Percentiles rank a stretch among this genome's conserved stretches.
Evolutionary conservation across 1,284 basidiomycete species (phyloP).

Genomic region (Nidula niveotomentosa): DNA sequence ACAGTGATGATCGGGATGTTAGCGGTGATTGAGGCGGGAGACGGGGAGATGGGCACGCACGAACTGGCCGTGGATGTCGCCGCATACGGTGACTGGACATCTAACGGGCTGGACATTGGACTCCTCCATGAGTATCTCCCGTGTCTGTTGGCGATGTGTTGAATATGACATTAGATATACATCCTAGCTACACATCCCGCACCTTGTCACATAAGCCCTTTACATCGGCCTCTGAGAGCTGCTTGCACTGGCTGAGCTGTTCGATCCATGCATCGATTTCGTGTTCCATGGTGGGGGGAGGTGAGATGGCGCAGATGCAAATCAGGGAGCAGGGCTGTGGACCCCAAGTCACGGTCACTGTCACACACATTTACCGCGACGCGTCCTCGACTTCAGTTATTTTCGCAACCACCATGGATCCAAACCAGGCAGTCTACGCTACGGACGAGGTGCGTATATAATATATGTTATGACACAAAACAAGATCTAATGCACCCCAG

Average conservation of each 20-base stretch:
- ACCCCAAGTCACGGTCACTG: constrained; percentile 21
- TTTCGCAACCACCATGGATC: constrained; percentile 33
- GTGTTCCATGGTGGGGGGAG: constrained; percentile 58
- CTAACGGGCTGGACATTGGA: constrained; percentile 97
- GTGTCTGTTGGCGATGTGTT: constrained; percentile 57
- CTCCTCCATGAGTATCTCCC: constrained; percentile 97
- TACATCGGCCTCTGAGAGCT: constrained; percentile 93
- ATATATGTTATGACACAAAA: constrained; percentile 11
- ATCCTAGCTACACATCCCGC: constrained; percentile 19
- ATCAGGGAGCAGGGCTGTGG: constrained; percentile 13
- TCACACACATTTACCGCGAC: constrained; percentile 35
- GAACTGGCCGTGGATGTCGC: constrained; percentile 99
- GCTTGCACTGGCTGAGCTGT: constrained; percentile 97
- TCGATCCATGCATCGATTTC: constrained; percentile 96
- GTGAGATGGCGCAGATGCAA: constrained; percentile 22
- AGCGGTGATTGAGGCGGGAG: constrained; percentile 3
- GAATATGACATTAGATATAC: neutral
- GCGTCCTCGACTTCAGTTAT: constrained; percentile 31
- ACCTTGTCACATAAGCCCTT: constrained; percentile 99
- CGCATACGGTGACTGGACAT: constrained; percentile 97
- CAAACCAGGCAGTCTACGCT: constrained; percentile 78
- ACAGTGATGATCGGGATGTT: neutral
- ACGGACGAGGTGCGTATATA: constrained; percentile 76
- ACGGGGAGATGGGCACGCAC: constrained; percentile 58
- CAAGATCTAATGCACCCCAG: constrained; percentile 36